Evolutionary conservation across 2,329 filamentous ascomycete species (phyloP), one percentile per base, ranked within the genome.

Genomic region (Claviceps monticola): DNA sequence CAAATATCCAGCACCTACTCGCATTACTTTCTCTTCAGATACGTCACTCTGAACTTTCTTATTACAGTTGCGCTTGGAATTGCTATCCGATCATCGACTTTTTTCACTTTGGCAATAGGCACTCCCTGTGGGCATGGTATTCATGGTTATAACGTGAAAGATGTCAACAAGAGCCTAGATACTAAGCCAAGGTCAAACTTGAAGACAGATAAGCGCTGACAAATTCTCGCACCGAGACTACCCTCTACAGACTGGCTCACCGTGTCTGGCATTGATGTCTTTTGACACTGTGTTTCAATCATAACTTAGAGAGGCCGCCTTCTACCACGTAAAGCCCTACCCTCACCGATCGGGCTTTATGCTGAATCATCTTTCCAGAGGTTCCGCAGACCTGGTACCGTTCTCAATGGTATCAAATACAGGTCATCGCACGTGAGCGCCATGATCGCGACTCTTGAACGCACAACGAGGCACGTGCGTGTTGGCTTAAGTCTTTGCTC

Each of bases 401-500:
- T 17, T 34, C 2, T 9, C 26, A 23, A 43, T 36, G 26, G 7
- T n/a, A 17, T 21, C 5, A 4, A 21, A 34, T 23, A 21, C 1
- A 29, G 13, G 17, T 16, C 16, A 45, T 8, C 5, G 2, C 26
- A 9, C 8, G 4, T 1, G 38, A 4, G 39, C 3, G 6, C 19
- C 39, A 11, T 23, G 11, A 34, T 34, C 17, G 16, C 26, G 19
- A 19, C 26, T 29, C 17, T 23, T 11, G n/a, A 29, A 26, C 23
- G 17, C 29, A 16, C 16, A 21, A 46, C 16, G 6, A 46, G 16
- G 54, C 60, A 17, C 36, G 16, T 47, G 39, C 14, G 17, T 34
- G 23, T 29, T 34, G 41, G 11, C 48, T 50, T 50, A 62, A 42
- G 56, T 45, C 47, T 51, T 46, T 17, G 52, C 44, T 48, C 41